phyloP scores from a whole-genome alignment of 495 filamentous ascomycete genomes.

The Trichoderma asperelloides region DNA sequence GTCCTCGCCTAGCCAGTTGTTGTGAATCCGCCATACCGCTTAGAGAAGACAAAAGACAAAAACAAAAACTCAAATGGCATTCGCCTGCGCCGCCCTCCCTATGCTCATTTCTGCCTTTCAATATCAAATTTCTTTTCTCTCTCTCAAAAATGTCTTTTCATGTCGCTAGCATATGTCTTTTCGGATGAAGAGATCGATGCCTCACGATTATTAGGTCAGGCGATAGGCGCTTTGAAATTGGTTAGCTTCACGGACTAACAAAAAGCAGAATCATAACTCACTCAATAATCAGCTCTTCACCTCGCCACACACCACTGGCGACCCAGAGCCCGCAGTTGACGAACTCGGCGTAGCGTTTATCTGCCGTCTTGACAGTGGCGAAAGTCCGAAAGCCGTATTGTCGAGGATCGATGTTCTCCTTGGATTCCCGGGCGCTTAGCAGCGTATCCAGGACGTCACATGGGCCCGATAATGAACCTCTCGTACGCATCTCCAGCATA shows the following conservation, averaged over 20 bases:
- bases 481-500: constrained; percentile 44
- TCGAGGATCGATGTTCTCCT: constrained; percentile 43
- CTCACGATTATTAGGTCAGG: background rate
- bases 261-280: constrained; percentile 13
- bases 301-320: constrained; percentile 48
- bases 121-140: background rate
- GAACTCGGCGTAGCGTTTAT: constrained; percentile 49
- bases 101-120: background rate
- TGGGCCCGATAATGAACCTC: constrained; percentile 49
- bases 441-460: constrained; percentile 51
- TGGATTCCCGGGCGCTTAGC: constrained; percentile 39
- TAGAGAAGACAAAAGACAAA: background rate
- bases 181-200: background rate
- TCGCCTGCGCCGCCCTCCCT: background rate
- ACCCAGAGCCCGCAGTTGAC: constrained; percentile 56
- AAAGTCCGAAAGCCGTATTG: constrained; percentile 50
- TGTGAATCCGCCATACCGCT: background rate
- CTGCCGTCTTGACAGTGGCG: constrained; percentile 51
- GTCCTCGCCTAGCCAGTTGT: background rate
- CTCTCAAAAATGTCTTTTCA: background rate
- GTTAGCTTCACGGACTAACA: background rate
- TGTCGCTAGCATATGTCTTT: background rate
- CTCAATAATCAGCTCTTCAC: constrained; percentile 40
- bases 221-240: constrained; percentile 1
- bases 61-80: background rate